phyloP scores from a whole-genome alignment of 2,329 filamentous ascomycete species.

The Hypoxylon sp. region DNA sequence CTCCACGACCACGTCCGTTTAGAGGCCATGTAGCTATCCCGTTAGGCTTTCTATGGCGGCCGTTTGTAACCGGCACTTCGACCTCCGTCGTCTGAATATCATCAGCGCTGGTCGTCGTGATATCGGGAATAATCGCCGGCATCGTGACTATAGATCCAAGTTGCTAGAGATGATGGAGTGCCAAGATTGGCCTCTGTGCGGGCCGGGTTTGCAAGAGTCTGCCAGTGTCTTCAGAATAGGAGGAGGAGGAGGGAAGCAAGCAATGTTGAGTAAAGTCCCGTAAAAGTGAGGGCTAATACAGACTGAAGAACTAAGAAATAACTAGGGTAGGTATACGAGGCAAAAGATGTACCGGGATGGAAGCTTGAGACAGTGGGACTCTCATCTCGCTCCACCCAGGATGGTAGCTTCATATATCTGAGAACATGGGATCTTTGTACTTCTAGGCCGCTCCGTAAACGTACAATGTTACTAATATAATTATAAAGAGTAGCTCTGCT shows the following conservation, averaged over 20 bases:
- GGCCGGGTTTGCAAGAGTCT: conserved; percentile 28
- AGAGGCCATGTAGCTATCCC: conserved; percentile 44
- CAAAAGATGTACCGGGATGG: conserved; percentile 5
- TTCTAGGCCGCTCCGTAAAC: conserved; percentile 19
- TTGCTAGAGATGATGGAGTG: conserved; percentile 17
- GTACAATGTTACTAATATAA: conserved; percentile 16
- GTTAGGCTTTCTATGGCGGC: conserved; percentile 38
- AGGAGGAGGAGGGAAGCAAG: conserved; percentile 27
- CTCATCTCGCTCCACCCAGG: conserved; percentile 28
- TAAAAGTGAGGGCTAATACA: conserved; percentile 8
- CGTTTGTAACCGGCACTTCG: conserved; percentile 38
- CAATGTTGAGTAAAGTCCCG: conserved; percentile 9
- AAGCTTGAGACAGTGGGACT: conserved; percentile 4
- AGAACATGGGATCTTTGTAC: conserved; percentile 32
- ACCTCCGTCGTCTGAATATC: conserved; percentile 31
- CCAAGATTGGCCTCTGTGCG: conserved; percentile 32
- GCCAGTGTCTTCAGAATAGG: conserved; percentile 15
- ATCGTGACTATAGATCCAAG: conserved; percentile 38
- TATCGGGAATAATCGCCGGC: conserved; percentile 43
- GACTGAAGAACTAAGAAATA: conserved; percentile 10
- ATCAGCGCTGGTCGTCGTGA: conserved; percentile 27
- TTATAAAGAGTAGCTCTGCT: conserved; percentile 22
- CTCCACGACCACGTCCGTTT: conserved; percentile 33
- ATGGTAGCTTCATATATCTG: conserved; percentile 47
- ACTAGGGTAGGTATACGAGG: conserved; percentile 26